phyloP scores from a whole-genome alignment of 345 rosid genomes.

The Heritiera fomes region DNA sequence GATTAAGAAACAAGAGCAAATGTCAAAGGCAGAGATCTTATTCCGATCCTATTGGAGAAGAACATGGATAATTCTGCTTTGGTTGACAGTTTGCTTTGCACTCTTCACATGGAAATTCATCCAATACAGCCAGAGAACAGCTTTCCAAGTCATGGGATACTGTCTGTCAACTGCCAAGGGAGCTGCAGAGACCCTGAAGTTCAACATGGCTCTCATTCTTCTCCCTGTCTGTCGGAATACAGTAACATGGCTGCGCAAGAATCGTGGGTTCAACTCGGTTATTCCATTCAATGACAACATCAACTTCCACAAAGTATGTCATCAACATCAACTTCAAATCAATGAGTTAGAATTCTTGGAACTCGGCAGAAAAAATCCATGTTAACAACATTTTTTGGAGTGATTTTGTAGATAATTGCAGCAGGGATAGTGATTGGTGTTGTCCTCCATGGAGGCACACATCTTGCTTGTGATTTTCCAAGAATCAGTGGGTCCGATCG shows the following conservation, averaged over 20 bases:
- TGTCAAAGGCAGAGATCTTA: slow-evolving; percentile 35
- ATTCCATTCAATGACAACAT: slow-evolving; percentile 57
- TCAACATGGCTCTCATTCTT: slow-evolving; percentile 60
- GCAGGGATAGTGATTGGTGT: slow-evolving; percentile 57
- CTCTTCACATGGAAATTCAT: slow-evolving; percentile 60
- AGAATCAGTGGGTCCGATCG: slow-evolving; percentile 42
- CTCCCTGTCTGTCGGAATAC: slow-evolving; percentile 58
- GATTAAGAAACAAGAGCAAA: slow-evolving; percentile 18
- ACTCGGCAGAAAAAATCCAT: background rate
- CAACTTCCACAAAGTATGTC: slow-evolving; percentile 53
- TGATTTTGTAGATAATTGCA: slow-evolving; percentile 43
- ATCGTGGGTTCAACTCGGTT: slow-evolving; percentile 33
- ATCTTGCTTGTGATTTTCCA: slow-evolving; percentile 60
- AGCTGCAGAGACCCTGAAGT: slow-evolving; percentile 59
- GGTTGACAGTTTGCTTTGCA: slow-evolving; percentile 38
- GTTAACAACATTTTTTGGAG: background rate
- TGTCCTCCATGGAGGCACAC: slow-evolving; percentile 58
- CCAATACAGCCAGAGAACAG: slow-evolving; percentile 45
- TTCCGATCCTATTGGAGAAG: slow-evolving; percentile 51
- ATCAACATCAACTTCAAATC: slow-evolving; percentile 48
- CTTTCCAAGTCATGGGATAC: slow-evolving; percentile 60
- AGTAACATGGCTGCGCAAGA: slow-evolving; percentile 49
- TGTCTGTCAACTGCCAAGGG: slow-evolving; percentile 63
- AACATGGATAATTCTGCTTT: slow-evolving; percentile 41
- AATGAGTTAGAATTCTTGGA: background rate